Evolutionary conservation across 2,329 filamentous ascomycete species (phyloP), one percentile per base, ranked within the genome.

Genomic region (Sarocladium kiliense): DNA sequence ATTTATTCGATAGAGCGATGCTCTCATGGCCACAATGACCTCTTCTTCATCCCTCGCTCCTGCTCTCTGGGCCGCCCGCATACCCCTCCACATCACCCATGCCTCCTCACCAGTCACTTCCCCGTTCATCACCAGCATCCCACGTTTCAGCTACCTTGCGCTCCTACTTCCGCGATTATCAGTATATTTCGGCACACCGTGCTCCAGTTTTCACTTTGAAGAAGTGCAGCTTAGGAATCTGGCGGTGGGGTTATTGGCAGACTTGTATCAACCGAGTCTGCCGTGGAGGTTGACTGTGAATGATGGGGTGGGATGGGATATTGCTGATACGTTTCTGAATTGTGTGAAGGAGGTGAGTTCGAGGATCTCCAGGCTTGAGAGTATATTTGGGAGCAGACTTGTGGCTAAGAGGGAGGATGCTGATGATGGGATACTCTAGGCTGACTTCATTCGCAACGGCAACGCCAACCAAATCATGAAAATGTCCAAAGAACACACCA

Each of bases 391-490:
- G 36, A 16, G 9, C 36, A 5, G n/a, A 16, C 7, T 16, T 6
- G 16, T 10, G 36, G 36, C 5, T n/a, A 39, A 9, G 36, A 39
- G 36, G 36, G n/a, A 9, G 7, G 36, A 18, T 39, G 11, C 36
- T 39, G 36, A 39, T 16, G 12, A 39, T n/a, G 7, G 26, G 12
- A 6, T 32, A 32, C 30, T 12, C 30, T 56, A 84, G 78, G 91
- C 92, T 27, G 91, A 96, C 70, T 96, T 91, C 62, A 77, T 96
- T 53, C 84, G 92, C 53, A 93, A 94, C 62, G 91, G 91, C 44
- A 94, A 88, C 54, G 91, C 90, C 16, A 91, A 93, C 67, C 87
- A 88, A 58, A 92, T 96, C 65, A 96, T 96, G 90, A 87, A 85
- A 54, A 76, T 97, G 64, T 91, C 87, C 58, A 92, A 91, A 68